These are phyloP conservation scores for Trichosporon inkin DNA, from an alignment of 1,284 basidiomycete genomes.

Conservation along the genomic window DNA sequence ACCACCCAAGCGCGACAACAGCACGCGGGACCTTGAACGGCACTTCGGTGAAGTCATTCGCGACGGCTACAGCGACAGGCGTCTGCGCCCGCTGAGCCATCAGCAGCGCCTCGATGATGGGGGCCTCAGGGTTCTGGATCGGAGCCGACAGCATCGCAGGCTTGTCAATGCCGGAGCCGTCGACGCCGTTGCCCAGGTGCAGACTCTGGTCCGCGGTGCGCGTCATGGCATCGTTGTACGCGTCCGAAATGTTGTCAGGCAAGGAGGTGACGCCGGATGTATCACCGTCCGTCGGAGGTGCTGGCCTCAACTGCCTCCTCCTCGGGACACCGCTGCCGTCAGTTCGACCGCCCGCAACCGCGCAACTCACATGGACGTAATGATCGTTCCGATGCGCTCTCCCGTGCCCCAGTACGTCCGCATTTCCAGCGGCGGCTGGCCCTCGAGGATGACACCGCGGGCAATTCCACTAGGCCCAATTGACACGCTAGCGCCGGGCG, in stretches of 20 bases:
- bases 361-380: slow-evolving; percentile 32
- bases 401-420: slow-evolving; percentile 35
- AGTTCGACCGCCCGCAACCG: neutral
- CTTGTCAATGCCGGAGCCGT: neutral
- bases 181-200: neutral
- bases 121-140: slow-evolving; percentile 10
- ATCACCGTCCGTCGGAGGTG: neutral
- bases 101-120: slow-evolving; percentile 35
- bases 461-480: slow-evolving; percentile 41
- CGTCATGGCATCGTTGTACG: neutral
- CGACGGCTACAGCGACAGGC: slow-evolving; percentile 40
- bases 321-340: slow-evolving; percentile 1
- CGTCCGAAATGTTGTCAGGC: slow-evolving; percentile 10
- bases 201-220: neutral
- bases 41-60: slow-evolving; percentile 34
- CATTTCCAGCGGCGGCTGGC: slow-evolving; percentile 20
- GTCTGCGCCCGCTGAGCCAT: slow-evolving; percentile 38
- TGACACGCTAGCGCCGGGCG: slow-evolving; percentile 38
- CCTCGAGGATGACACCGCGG: slow-evolving; percentile 43
- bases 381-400: slow-evolving; percentile 33
- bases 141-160: neutral
- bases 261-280: too few relatives aligned
- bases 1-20: slow-evolving; percentile 46
- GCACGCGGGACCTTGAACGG: slow-evolving; percentile 42
- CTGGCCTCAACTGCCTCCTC: neutral